Conservation (phyloP, 2,329 filamentous ascomycete genomes). For the Hirsutella thompsonii region DNA sequence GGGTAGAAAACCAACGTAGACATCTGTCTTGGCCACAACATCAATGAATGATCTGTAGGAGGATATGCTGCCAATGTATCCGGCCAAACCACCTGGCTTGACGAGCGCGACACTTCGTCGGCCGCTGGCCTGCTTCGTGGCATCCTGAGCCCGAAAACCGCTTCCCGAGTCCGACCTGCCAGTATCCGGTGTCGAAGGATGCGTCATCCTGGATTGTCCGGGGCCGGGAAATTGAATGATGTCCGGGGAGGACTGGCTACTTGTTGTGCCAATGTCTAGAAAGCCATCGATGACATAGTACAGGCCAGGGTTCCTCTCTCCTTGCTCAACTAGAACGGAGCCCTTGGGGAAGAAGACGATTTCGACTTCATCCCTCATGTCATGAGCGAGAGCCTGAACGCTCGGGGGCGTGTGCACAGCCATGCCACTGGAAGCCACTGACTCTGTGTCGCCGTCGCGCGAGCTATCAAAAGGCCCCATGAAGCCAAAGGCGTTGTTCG, state of each 20-base stretch:
- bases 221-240: constrained; percentile 17
- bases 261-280: constrained; percentile 78
- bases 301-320: constrained; percentile 87
- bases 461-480: constrained; percentile 71
- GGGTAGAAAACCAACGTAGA: constrained; percentile 92
- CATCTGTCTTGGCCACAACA: constrained; percentile 93
- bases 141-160: neutral
- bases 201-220: constrained; percentile 9
- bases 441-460: constrained; percentile 75
- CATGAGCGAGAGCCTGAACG: constrained; percentile 54
- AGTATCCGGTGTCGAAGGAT: neutral
- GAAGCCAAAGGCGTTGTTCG: constrained; percentile 69
- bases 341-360: constrained; percentile 96
- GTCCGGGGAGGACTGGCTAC: constrained; percentile 17
- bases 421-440: constrained; percentile 58
- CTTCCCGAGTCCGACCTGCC: neutral
- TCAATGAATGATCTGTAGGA: constrained; percentile 95
- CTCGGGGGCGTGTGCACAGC: constrained; percentile 49
- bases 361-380: constrained; percentile 84
- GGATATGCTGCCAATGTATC: constrained; percentile 87
- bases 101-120: constrained; percentile 74
- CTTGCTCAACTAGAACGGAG: constrained; percentile 88
- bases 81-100: constrained; percentile 87
- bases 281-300: constrained; percentile 99
- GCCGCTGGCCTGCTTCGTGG: constrained; percentile 26